Percentiles rank a stretch among this genome's conserved stretches.
These are phyloP conservation scores for Venturia oleaginea DNA, from an alignment of 2,329 filamentous ascomycete genomes.

Conservation along the genomic window DNA sequence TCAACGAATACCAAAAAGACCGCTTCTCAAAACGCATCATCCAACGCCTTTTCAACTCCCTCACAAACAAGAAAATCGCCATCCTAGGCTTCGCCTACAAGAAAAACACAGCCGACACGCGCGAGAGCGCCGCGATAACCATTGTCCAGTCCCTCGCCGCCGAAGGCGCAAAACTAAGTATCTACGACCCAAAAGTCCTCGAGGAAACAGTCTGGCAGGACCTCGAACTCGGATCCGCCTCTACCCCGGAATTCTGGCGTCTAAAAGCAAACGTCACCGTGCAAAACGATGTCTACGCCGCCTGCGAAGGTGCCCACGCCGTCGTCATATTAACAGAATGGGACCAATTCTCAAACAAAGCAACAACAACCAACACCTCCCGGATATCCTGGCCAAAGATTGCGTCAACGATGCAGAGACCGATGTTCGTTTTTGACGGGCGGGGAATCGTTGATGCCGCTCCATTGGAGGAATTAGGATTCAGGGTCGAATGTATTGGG, in stretches of 20 bases:
- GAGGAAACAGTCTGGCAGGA: slow-evolving; percentile 9
- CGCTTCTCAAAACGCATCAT: slow-evolving; percentile 60
- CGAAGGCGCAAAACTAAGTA: slow-evolving; percentile 55
- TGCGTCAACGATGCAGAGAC: slow-evolving; percentile 24
- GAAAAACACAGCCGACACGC: slow-evolving; percentile 66
- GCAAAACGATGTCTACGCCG: slow-evolving; percentile 14
- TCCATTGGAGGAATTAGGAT: slow-evolving; percentile 25
- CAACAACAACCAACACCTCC: not conserved
- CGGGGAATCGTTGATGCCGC: slow-evolving; percentile 26
- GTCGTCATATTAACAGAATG: slow-evolving; percentile 14
- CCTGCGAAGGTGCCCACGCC: slow-evolving; percentile 9
- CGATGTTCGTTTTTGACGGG: slow-evolving; percentile 29
- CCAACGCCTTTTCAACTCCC: slow-evolving; percentile 56
- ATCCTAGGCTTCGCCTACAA: slow-evolving; percentile 71
- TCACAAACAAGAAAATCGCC: slow-evolving; percentile 59
- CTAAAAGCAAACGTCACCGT: slow-evolving; percentile 14
- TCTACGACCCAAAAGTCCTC: slow-evolving; percentile 50
- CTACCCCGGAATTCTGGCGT: slow-evolving; percentile 6
- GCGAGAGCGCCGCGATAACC: slow-evolving; percentile 60
- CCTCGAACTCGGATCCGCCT: slow-evolving; percentile 6
- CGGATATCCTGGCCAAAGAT: slow-evolving; percentile 25
- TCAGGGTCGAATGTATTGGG: slow-evolving; percentile 28
- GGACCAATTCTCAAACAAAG: slow-evolving; percentile 13
- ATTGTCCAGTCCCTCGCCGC: slow-evolving; percentile 57
- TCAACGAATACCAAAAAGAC: slow-evolving; percentile 65